Evolutionary conservation across 495 filamentous ascomycete species (phyloP).

Genomic region (Opeltia flavorubescens): DNA sequence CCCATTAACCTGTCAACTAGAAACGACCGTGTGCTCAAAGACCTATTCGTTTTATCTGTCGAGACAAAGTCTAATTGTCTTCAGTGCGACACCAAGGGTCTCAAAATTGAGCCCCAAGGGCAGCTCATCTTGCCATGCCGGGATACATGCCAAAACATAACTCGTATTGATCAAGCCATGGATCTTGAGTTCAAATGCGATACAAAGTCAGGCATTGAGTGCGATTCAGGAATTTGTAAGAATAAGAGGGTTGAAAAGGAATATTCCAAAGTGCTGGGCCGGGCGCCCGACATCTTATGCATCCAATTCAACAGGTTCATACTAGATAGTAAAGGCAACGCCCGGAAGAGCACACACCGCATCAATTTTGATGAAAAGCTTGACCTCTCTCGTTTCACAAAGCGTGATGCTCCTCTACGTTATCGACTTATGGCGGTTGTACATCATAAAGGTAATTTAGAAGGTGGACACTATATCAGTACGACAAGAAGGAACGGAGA

Average conservation of each 20-base stretch:
- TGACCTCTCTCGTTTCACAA: conserved; percentile 2
- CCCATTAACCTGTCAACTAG: too few species aligned
- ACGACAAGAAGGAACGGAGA: conserved; percentile 14
- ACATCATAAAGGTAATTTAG: conserved; percentile 15
- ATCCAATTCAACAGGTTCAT: conserved; percentile 4
- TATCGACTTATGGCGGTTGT: conserved; percentile 11
- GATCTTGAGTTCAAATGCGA: neutral
- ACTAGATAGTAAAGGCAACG: neutral
- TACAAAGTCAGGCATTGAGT: neutral
- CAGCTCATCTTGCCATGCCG: too few species aligned
- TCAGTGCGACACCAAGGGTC: too few species aligned
- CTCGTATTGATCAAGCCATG: neutral
- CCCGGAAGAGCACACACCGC: conserved; percentile 1
- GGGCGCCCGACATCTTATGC: conserved; percentile 4
- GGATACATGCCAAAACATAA: neutral
- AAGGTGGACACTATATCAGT: conserved; percentile 21
- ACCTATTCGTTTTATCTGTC: too few species aligned
- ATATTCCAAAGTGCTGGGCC: neutral
- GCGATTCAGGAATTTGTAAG: neutral
- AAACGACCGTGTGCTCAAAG: too few species aligned
- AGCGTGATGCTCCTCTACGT: neutral
- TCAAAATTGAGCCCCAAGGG: too few species aligned
- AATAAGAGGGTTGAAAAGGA: neutral
- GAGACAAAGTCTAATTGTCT: too few species aligned
- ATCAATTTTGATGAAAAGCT: conserved; percentile 2